These are phyloP conservation scores for Colletotrichum chrysophilum DNA, from an alignment of 2,329 filamentous ascomycete species.

Conservation along the genomic window DNA sequence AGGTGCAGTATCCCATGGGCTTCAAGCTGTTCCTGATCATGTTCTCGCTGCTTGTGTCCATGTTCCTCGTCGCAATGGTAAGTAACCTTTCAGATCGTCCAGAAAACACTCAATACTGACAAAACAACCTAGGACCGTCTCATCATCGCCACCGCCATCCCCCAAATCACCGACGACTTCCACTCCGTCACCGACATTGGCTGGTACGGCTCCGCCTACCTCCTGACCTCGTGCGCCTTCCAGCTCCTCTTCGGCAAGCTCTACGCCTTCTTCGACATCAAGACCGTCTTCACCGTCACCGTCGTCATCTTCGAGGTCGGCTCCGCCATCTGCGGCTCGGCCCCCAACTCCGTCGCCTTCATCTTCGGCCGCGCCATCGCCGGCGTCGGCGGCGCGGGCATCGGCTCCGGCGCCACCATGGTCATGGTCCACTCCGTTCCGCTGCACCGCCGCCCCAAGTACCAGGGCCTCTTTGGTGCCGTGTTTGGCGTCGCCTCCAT, in stretches of 20 bases:
- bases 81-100: not conserved
- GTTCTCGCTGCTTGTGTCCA: constrained; percentile 16
- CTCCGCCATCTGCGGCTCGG: constrained; percentile 35
- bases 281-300: constrained; percentile 28
- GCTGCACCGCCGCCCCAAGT: constrained; percentile 40
- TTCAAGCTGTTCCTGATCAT: constrained; percentile 25
- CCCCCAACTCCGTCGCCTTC: constrained; percentile 34
- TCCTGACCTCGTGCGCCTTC: constrained; percentile 32
- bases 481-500: constrained; percentile 45
- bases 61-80: constrained; percentile 22
- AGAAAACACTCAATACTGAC: not conserved
- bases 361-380: constrained; percentile 43
- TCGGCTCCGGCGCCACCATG: constrained; percentile 39
- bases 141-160: constrained; percentile 44
- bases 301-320: constrained; percentile 33
- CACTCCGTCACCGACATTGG: constrained; percentile 31
- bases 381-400: constrained; percentile 39
- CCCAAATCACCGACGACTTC: constrained; percentile 35
- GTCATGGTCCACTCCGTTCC: constrained; percentile 35
- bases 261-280: constrained; percentile 32
- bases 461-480: constrained; percentile 36
- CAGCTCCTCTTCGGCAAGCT: constrained; percentile 35
- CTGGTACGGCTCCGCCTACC: constrained; percentile 34
- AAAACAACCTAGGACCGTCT: constrained; percentile 30
- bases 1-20: constrained; percentile 9